Percentiles rank a stretch among this genome's conserved stretches.
phyloP scores from a whole-genome alignment of 2,329 filamentous ascomycete genomes.

The Colletotrichum trifolii region DNA sequence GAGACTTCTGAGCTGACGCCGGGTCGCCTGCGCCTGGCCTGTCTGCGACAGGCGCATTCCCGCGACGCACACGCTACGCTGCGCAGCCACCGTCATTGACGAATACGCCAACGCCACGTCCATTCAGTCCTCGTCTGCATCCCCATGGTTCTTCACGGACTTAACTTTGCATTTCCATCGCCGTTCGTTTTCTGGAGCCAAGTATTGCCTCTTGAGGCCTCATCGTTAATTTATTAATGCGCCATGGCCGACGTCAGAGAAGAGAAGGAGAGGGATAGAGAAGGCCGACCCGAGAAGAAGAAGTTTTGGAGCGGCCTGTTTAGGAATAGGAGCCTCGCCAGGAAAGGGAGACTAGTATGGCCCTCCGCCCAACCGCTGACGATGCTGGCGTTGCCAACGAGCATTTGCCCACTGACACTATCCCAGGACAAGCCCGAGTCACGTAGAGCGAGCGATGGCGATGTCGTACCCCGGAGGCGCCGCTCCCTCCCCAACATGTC shows the following conservation, averaged over 20 bases:
- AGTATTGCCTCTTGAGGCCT: neutral
- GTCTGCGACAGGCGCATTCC: constrained; percentile 38
- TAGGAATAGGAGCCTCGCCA: constrained; percentile 58
- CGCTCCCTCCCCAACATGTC: constrained; percentile 30
- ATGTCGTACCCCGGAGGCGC: constrained; percentile 43
- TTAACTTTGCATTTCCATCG: constrained; percentile 2
- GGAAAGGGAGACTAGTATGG: constrained; percentile 49
- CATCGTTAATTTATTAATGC: constrained; percentile 25
- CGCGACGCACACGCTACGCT: constrained; percentile 34
- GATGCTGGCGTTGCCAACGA: constrained; percentile 13
- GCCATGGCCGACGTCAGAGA: constrained; percentile 46
- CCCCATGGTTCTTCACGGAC: constrained; percentile 3
- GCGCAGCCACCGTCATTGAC: constrained; percentile 37
- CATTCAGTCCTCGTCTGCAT: too few relatives aligned
- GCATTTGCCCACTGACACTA: constrained; percentile 5
- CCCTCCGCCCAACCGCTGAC: constrained; percentile 33
- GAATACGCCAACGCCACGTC: constrained; percentile 19
- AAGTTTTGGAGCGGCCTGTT: constrained; percentile 62
- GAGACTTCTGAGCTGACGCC: constrained; percentile 24
- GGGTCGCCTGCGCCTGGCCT: constrained; percentile 8
- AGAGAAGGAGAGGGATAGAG: constrained; percentile 35
- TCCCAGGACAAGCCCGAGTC: constrained; percentile 45
- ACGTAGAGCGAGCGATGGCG: constrained; percentile 48
- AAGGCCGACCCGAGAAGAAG: constrained; percentile 51
- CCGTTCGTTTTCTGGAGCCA: neutral